Percentiles rank a stretch among this genome's conserved stretches.
phyloP scores from a whole-genome alignment of 2,329 filamentous ascomycete species.

The Neonectria sp. region DNA sequence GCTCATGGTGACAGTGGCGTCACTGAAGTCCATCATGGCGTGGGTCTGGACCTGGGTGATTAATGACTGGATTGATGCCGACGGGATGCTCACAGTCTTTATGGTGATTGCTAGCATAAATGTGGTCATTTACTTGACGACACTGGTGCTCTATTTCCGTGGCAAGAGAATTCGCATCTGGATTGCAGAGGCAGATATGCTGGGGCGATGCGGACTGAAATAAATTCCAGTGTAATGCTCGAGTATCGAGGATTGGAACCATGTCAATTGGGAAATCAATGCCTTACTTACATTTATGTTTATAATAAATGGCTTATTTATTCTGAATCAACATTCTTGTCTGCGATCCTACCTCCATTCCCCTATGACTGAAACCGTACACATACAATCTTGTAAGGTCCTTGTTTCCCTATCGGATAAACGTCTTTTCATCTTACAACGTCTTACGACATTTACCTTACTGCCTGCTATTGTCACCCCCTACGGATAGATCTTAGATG shows the following conservation, averaged over 20 bases:
- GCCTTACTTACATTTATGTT: too few relatives aligned
- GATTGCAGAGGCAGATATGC: constrained; percentile 20
- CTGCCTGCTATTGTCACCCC: too few relatives aligned
- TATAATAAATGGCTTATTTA: too few relatives aligned
- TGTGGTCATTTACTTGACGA: constrained; percentile 9
- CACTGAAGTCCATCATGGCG: constrained; percentile 20
- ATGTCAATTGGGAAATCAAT: too few relatives aligned
- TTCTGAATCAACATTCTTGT: too few relatives aligned
- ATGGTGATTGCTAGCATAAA: constrained; percentile 24
- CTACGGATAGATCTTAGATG: neutral
- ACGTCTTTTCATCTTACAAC: too few relatives aligned
- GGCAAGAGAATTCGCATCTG: constrained; percentile 24
- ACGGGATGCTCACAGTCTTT: constrained; percentile 21
- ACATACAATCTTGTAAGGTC: too few relatives aligned
- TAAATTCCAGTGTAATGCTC: neutral
- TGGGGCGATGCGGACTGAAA: constrained; percentile 15
- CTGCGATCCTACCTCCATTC: too few relatives aligned
- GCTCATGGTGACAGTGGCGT: constrained; percentile 27
- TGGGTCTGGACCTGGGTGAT: constrained; percentile 30
- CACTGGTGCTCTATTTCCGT: constrained; percentile 9
- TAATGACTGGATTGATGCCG: constrained; percentile 23
- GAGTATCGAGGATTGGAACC: too few relatives aligned
- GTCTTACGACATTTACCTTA: too few relatives aligned
- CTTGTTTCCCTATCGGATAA: too few relatives aligned
- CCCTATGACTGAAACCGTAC: too few relatives aligned